Base-by-base conservation (phyloP, 768 basidiomycete species). In the Kwoniella sp. region DNA sequence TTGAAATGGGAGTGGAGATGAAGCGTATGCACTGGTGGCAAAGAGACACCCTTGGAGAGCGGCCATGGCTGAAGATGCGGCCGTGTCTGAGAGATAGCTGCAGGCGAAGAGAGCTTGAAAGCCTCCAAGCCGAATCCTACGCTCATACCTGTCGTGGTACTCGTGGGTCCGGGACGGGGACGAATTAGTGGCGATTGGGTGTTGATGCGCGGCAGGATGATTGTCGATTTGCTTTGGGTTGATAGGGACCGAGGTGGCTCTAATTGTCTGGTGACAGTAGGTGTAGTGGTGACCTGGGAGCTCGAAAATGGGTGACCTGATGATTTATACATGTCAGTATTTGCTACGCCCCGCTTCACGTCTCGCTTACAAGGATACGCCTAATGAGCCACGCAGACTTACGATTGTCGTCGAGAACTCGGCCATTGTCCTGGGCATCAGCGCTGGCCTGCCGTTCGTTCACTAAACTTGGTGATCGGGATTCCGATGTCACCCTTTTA, bases 41-140 rank as follows among this genome's bases (percentile, higher is more conserved):
- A 47, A 48, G n/a, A 20, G 13, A 29, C 22, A 5, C 8, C 25
- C 20, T 12, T 55, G 30, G 34, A n/a, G 29, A 55, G 28, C 20
- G 41, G 41, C 41, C 4, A 17, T 20, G 57, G 57, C 48, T 58
- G 57, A 47, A 45, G 57, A 15, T 58, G 57, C 22, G 28, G 38
- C 7, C 25, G 25, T 2, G 57, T 41, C 41, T 45, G 41, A 9
- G 41, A 45, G 41, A 45, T 17, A 34, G 34, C 5, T 5, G 34
- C 34, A 47, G 57, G 57, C 28, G 57, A 58, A n/a, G 41, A 41
- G 13, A 58, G 34, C 31, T 29, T 47, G 34, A 60, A 51, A 1
- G 58, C 58, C 17, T 60, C 58, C 2, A 52, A 25, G 22, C 50
- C 50, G 23, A 60, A 51, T 23, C 29, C 58, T 34, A n/a, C 28